Evolutionary conservation across 306 rosid genomes (phyloP), one percentile per base, ranked within the genome.

Genomic region (peach (Prunus persica)): DNA sequence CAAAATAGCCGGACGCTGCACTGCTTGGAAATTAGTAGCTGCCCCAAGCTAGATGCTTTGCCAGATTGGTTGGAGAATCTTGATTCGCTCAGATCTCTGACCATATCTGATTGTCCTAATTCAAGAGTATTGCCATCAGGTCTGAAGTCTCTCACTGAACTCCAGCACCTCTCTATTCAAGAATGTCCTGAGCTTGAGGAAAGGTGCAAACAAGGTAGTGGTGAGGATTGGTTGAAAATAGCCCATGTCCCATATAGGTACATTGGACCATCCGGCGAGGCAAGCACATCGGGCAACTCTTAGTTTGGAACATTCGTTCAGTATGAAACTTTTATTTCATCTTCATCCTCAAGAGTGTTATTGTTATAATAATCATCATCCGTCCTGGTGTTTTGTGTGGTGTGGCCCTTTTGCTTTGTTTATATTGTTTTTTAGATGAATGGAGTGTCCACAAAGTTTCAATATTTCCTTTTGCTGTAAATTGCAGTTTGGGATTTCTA

Each of bases 101-200:
- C 14, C 6, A 73, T 77, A 28, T 8, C 22, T 0, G 18, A 20
- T 20, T 82, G 79, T 6, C 61, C 28, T 9, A 15, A 52, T 5
- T 28, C 73, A 60, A 5, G 12, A 12, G 0, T 8, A 19, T n/a
- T 67, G 64, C 62, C 69, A 10, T 7, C 66, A 10, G 74, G 68
- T 13, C 6, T 67, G 6, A 10, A 67, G 64, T 0, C 1, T 41
- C 80, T 68, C 68, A 67, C 34, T 8, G 8, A 18, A 12, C 74
- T 76, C 67, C 80, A 76, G 45, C 74, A 76, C 52, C 57, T 76
- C 20, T 76, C 61, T 24, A 45, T 27, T 61, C 66, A 61, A 50
- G 41, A 64, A 49, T 75, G 72, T 5, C 72, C 62, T 8, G 34
- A 56, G 51, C 67, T 67, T 55, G 22, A 34, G 56, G 67, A 55